phyloP scores from a whole-genome alignment of 1,284 basidiomycete genomes.

The Meripilus lineatus region DNA sequence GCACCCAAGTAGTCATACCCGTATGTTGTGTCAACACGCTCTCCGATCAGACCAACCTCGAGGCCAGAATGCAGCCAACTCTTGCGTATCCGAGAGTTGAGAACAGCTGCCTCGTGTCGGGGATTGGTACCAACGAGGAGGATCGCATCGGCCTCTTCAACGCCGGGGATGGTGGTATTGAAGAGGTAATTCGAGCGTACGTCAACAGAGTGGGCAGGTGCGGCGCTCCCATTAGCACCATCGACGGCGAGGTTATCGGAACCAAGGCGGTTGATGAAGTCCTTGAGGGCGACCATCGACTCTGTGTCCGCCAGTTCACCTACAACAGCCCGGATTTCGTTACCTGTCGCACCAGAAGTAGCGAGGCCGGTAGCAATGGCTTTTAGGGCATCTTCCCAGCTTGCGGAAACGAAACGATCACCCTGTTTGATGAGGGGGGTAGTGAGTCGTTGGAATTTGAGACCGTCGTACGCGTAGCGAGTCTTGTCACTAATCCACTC shows the following conservation, averaged over 20 bases:
- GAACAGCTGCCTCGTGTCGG: conserved; percentile 93
- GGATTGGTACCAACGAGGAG: conserved; percentile 97
- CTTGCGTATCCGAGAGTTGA: conserved; percentile 97
- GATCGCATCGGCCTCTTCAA: conserved; percentile 91
- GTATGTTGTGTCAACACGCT: conserved; percentile 89
- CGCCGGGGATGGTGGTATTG: conserved; percentile 90
- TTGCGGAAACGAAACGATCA: conserved; percentile 86
- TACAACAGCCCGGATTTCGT: conserved; percentile 95
- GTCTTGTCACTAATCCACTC: conserved; percentile 99
- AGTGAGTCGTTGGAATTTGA: conserved; percentile 94
- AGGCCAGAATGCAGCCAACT: conserved; percentile 85
- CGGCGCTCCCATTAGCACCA: conserved; percentile 57
- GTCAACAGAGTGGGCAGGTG: conserved; percentile 82
- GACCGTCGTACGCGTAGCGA: conserved; percentile 93
- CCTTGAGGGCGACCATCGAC: conserved; percentile 90
- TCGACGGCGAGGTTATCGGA: conserved; percentile 94
- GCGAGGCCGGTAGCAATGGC: conserved; percentile 79
- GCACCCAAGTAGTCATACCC: conserved; percentile 90
- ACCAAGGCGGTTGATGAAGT: conserved; percentile 89
- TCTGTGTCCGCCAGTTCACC: conserved; percentile 95
- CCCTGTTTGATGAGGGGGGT: conserved; percentile 89
- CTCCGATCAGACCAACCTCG: conserved; percentile 88
- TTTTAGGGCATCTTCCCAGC: conserved; percentile 90
- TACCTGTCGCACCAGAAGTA: conserved; percentile 80
- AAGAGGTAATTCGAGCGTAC: conserved; percentile 96